These are phyloP conservation scores for Umbilicus rupestris DNA, from an alignment of 164 flowering plant species.

Conservation along the genomic window DNA sequence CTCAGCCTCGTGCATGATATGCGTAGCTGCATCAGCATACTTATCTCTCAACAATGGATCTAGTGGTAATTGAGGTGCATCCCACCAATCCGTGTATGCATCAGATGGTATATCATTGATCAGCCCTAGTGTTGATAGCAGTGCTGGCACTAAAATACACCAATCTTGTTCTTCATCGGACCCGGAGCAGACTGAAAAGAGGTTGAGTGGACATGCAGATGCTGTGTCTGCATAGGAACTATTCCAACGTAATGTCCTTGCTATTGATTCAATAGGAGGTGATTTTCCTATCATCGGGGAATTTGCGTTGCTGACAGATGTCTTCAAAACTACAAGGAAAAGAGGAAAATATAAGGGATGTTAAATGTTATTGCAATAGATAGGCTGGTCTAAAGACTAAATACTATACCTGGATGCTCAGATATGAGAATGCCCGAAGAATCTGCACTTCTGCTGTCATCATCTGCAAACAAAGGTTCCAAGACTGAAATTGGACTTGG, in stretches of 20 bases:
- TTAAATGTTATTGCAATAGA: not conserved
- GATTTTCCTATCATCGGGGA: conserved; percentile 68
- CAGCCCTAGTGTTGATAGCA: conserved; percentile 51
- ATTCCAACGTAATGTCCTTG: conserved; percentile 68
- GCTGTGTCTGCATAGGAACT: conserved; percentile 35
- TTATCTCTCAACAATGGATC: conserved; percentile 64
- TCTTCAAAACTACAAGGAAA: not conserved
- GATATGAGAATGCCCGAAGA: conserved; percentile 23
- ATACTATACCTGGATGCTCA: conserved; percentile 10
- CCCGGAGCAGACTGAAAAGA: conserved; percentile 16
- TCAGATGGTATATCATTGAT: conserved; percentile 23
- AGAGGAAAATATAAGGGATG: not conserved
- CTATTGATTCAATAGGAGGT: conserved; percentile 68
- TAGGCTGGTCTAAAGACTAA: not conserved
- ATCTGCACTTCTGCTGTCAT: conserved; percentile 27
- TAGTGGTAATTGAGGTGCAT: conserved; percentile 61
- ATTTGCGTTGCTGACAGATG: conserved; percentile 10
- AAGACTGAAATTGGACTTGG: conserved; percentile 51
- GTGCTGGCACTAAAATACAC: conserved; percentile 34
- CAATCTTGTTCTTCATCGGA: conserved; percentile 45
- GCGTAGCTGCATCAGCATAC: conserved; percentile 29
- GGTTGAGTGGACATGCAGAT: conserved; percentile 19
- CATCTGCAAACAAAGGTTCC: conserved; percentile 52
- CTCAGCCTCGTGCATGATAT: conserved; percentile 38
- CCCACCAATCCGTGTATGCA: conserved; percentile 38